Conservation (phyloP, 108 stramenopile species). For the Schizochytrium sp. region DNA sequence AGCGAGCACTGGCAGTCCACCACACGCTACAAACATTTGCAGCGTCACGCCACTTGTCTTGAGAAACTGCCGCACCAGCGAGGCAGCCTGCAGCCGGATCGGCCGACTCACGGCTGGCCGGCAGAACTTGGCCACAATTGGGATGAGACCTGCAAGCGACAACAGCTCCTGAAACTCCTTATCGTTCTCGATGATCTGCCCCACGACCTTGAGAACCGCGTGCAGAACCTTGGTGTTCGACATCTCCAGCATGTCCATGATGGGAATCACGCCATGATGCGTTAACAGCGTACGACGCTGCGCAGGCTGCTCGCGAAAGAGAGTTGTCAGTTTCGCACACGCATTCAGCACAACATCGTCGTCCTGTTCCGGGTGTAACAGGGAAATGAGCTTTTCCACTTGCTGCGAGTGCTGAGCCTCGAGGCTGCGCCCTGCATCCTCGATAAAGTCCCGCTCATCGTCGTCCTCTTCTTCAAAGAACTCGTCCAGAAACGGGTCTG, state of each 20-base stretch:
- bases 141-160: constrained; percentile 2
- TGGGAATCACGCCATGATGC: constrained; percentile 2
- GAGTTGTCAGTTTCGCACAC: background rate
- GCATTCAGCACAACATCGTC: background rate
- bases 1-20: background rate
- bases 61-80: background rate
- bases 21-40: constrained; percentile 9
- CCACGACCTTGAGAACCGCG: constrained; percentile 8
- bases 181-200: constrained; percentile 1
- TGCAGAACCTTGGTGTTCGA: constrained; percentile 7
- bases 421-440: background rate
- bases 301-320: constrained; percentile 5
- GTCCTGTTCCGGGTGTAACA: background rate
- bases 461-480: constrained; percentile 14
- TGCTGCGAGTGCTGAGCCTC: constrained; percentile 13
- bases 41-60: constrained; percentile 1
- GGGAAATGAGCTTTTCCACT: background rate
- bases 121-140: background rate
- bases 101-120: constrained; percentile 10
- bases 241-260: constrained; percentile 17
- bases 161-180: background rate
- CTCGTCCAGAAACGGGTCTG: constrained; percentile 6
- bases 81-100: constrained; percentile 8
- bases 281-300: background rate
- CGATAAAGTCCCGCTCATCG: background rate